phyloP scores from a whole-genome alignment of 768 basidiomycete species.

The Pleurotus eryngii region DNA sequence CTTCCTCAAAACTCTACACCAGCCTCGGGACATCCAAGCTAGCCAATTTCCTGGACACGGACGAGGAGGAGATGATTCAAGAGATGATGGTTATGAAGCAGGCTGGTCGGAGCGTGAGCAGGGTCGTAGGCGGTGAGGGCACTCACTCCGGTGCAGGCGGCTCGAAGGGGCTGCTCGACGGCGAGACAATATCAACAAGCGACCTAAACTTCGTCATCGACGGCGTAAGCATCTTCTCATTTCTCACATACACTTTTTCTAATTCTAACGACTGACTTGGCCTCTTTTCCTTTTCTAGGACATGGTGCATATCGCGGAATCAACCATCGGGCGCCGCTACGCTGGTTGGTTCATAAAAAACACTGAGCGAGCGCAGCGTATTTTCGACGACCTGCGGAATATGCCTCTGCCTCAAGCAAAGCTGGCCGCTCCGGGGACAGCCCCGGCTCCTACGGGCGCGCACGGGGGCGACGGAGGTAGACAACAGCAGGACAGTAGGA shows the following conservation, averaged over 20 bases:
- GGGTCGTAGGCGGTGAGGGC: constrained; percentile 50
- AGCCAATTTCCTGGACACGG: constrained; percentile 84
- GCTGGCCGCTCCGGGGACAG: constrained; percentile 15
- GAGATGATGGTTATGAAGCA: constrained; percentile 98
- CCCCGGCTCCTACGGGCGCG: constrained; percentile 17
- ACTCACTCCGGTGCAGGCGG: not conserved
- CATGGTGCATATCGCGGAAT: constrained; percentile 95
- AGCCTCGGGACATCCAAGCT: constrained; percentile 90
- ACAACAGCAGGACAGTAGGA: constrained; percentile 27
- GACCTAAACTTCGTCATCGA: constrained; percentile 96
- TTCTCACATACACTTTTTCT: not conserved
- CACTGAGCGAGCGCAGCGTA: constrained; percentile 86
- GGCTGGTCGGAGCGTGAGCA: constrained; percentile 71
- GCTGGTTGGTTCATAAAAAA: constrained; percentile 98
- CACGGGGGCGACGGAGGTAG: constrained; percentile 12
- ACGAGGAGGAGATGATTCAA: constrained; percentile 93
- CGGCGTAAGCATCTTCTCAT: constrained; percentile 53
- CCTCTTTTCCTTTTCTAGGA: constrained; percentile 47
- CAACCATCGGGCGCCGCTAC: constrained; percentile 88
- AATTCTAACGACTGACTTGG: not conserved
- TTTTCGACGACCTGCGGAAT: constrained; percentile 71
- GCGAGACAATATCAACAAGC: constrained; percentile 83
- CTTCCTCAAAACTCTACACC: constrained; percentile 95
- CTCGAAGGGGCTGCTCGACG: constrained; percentile 63
- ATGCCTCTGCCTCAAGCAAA: constrained; percentile 43